Evolutionary conservation across 768 basidiomycete species (phyloP).

Genomic region (Trametes cubensis): DNA sequence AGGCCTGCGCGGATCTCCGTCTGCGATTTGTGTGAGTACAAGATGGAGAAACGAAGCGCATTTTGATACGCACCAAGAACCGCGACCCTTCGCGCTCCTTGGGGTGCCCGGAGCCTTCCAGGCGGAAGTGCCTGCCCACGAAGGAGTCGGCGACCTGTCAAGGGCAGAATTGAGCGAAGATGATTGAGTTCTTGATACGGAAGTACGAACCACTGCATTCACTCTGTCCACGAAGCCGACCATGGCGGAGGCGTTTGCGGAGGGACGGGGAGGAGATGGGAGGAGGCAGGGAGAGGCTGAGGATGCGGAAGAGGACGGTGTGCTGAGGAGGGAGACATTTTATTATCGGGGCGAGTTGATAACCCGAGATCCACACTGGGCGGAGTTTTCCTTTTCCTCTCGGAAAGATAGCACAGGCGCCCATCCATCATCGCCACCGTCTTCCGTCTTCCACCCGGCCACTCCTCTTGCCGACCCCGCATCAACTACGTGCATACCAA

Average conservation of each 20-base stretch:
- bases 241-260: slow-evolving; percentile 24
- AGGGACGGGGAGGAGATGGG: slow-evolving; percentile 1
- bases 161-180: neutral
- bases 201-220: slow-evolving; percentile 27
- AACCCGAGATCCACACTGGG: neutral
- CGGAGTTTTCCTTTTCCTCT: neutral
- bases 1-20: slow-evolving; percentile 79
- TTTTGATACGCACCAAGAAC: slow-evolving; percentile 33
- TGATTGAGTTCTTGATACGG: neutral
- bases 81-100: slow-evolving; percentile 38
- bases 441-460: neutral
- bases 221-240: slow-evolving; percentile 28
- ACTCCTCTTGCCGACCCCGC: neutral
- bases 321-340: neutral
- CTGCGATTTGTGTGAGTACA: slow-evolving; percentile 37
- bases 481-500: neutral
- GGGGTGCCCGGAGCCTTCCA: slow-evolving; percentile 39
- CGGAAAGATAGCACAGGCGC: slow-evolving; percentile 3
- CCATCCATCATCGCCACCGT: neutral
- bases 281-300: neutral
- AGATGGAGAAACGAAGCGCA: neutral
- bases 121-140: slow-evolving; percentile 37
- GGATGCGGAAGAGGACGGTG: neutral
- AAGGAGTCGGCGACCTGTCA: slow-evolving; percentile 35
- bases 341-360: slow-evolving; percentile 5